Percentiles rank a stretch among this genome's conserved stretches.
Conservation (phyloP, 2,329 filamentous ascomycete genomes). For the Venturia nashicola region DNA sequence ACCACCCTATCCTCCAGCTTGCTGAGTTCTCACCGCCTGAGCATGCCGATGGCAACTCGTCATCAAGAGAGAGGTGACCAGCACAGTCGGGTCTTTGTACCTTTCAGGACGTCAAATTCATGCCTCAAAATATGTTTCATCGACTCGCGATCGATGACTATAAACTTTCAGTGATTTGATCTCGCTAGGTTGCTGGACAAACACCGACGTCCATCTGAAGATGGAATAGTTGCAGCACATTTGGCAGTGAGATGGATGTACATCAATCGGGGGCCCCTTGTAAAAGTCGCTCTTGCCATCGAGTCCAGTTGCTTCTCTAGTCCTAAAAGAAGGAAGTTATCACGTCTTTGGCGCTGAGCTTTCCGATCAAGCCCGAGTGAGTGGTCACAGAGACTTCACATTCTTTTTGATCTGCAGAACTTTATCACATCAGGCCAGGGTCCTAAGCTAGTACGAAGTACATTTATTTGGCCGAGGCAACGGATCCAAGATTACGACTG, state of each 20-base stretch:
- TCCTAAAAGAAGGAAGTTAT: background rate
- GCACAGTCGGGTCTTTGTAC: background rate
- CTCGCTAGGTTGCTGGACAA: too few relatives aligned
- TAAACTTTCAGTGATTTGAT: background rate
- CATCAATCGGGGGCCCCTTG: background rate
- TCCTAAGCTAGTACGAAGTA: background rate
- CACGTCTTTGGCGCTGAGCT: background rate
- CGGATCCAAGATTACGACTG: too few relatives aligned
- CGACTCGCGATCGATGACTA: background rate
- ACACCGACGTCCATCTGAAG: background rate
- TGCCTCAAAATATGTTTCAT: too few relatives aligned
- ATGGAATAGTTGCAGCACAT: background rate
- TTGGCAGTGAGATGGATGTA: background rate
- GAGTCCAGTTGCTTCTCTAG: background rate
- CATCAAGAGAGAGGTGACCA: background rate
- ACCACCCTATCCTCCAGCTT: background rate
- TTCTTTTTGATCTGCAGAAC: background rate
- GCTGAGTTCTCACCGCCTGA: background rate
- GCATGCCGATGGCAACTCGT: background rate
- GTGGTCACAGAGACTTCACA: background rate
- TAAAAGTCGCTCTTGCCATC: background rate
- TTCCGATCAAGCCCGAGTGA: too few relatives aligned
- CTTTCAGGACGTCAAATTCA: background rate
- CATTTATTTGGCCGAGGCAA: background rate
- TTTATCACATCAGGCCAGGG: background rate